Conservation (phyloP, 2,329 filamentous ascomycete species). For the Zelopaecilomyces penicillatus region DNA sequence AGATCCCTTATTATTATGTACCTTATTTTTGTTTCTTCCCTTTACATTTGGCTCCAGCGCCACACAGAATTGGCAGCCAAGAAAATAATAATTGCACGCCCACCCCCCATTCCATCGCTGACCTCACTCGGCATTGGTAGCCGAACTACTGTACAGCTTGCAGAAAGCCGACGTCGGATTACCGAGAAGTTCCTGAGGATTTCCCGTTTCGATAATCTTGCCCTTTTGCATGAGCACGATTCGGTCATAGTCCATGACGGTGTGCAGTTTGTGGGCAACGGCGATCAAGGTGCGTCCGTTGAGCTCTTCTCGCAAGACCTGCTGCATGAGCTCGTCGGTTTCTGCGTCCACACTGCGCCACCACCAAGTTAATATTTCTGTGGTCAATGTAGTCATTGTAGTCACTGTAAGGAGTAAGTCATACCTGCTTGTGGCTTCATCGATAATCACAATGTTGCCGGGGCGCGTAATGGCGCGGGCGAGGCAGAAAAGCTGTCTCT, state of each 20-base stretch:
- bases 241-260: slow-evolving; percentile 42
- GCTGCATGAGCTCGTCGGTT: slow-evolving; percentile 25
- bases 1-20: no score
- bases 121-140: neutral
- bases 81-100: no score
- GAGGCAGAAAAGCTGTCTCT: slow-evolving; percentile 37
- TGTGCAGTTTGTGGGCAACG: slow-evolving; percentile 34
- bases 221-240: slow-evolving; percentile 63
- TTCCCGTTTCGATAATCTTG: slow-evolving; percentile 40
- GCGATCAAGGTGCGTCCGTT: slow-evolving; percentile 42
- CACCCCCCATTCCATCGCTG: no score
- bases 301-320: slow-evolving; percentile 24
- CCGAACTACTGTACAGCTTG: slow-evolving; percentile 8
- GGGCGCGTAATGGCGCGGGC: slow-evolving; percentile 18
- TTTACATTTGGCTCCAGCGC: no score
- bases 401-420: no score
- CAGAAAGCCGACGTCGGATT: slow-evolving; percentile 8
- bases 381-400: no score
- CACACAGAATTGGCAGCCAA: no score
- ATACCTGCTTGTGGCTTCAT: slow-evolving; percentile 28
- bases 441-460: slow-evolving; percentile 28
- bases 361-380: no score
- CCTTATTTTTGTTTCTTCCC: no score
- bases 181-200: slow-evolving; percentile 8
- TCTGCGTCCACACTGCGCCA: slow-evolving; percentile 24